Percentiles rank a stretch among this genome's conserved stretches.
phyloP scores from a whole-genome alignment of 805 yeast species.

The Sungouiella blattae region DNA sequence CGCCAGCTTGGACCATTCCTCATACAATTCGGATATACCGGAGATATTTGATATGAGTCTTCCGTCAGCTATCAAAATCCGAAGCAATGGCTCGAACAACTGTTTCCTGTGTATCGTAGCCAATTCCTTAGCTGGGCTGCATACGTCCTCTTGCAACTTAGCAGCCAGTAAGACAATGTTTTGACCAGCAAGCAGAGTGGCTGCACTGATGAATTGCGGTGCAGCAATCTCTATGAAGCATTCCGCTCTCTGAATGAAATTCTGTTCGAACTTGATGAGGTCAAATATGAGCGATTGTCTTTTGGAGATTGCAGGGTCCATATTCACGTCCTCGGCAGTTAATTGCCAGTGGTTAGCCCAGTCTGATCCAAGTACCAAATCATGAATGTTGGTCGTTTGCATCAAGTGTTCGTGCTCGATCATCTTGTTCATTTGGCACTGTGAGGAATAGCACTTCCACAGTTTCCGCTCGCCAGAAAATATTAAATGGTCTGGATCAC shows the following conservation, averaged over 20 bases:
- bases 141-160: constrained; percentile 58
- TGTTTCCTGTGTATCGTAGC: constrained; percentile 51
- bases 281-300: constrained; percentile 77
- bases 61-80: constrained; percentile 58
- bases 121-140: constrained; percentile 53
- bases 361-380: constrained; percentile 38
- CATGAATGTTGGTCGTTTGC: constrained; percentile 17
- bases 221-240: constrained; percentile 53
- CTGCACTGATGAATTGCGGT: constrained; percentile 36
- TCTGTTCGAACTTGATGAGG: constrained; percentile 65
- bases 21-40: constrained; percentile 56
- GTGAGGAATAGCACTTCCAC: constrained; percentile 28
- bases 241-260: constrained; percentile 62
- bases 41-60: constrained; percentile 53
- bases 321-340: constrained; percentile 49
- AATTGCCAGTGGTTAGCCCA: constrained; percentile 70
- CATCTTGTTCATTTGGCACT: constrained; percentile 27
- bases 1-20: constrained; percentile 62
- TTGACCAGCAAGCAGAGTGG: constrained; percentile 19
- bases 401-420: constrained; percentile 16
- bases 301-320: constrained; percentile 51
- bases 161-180: constrained; percentile 23
- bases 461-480: background rate
- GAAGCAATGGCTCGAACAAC: constrained; percentile 56
- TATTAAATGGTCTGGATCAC: constrained; percentile 10